Percentiles rank a stretch among this genome's conserved stretches.
Conservation (phyloP, 2,329 filamentous ascomycete genomes). For the Colletotrichum sublineola region DNA sequence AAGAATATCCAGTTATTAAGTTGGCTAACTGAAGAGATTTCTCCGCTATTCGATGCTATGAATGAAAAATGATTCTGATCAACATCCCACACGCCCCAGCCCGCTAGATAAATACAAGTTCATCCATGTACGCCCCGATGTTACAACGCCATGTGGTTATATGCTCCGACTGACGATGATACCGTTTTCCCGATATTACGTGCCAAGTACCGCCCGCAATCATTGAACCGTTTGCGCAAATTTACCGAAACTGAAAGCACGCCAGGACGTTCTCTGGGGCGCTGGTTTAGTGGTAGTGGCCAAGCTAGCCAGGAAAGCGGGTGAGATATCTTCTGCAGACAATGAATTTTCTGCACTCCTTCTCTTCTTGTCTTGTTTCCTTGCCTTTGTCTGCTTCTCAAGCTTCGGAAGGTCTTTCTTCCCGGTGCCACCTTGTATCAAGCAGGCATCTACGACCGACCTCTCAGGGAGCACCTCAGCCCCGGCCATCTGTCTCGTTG, state of each 20-base stretch:
- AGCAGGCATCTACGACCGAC: conserved; percentile 39
- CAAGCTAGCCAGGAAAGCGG: conserved; percentile 9
- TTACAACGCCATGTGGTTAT: neutral
- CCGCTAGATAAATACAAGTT: neutral
- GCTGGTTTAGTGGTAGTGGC: neutral
- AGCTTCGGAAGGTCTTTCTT: conserved; percentile 49
- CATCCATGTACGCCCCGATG: neutral
- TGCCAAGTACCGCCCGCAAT: accelerated
- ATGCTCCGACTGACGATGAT: neutral
- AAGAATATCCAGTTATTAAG: too few relatives aligned
- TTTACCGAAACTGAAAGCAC: conserved; percentile 3
- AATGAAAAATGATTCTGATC: neutral
- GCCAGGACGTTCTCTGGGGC: conserved; percentile 1
- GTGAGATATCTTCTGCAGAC: neutral
- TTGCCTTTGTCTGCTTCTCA: conserved; percentile 43
- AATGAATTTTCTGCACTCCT: neutral
- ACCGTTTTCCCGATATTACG: neutral
- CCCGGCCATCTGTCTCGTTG: conserved; percentile 51
- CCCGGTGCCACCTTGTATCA: conserved; percentile 50
- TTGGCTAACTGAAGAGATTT: neutral
- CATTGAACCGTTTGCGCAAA: neutral
- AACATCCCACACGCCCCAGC: neutral
- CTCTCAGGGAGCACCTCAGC: conserved; percentile 52
- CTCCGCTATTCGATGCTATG: neutral
- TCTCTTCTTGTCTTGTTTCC: conserved; percentile 9